Evolutionary conservation across 1,284 basidiomycete genomes (phyloP).

Genomic region (Tylopilus orsonianus): DNA sequence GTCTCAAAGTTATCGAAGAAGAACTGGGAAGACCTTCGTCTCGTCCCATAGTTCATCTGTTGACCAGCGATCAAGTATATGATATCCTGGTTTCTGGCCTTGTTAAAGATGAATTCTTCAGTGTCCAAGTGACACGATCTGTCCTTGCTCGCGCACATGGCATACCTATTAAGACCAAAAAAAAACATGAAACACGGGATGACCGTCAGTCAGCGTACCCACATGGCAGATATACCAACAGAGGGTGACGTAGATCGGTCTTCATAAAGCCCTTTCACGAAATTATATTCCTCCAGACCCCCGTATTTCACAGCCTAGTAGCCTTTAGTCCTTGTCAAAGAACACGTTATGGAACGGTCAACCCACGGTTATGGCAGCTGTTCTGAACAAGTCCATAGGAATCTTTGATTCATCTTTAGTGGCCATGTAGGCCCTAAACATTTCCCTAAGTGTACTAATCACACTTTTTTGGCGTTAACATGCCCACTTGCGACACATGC

Average conservation of each 20-base stretch:
- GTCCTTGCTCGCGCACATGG: constrained; percentile 40
- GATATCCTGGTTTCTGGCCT: constrained; percentile 54
- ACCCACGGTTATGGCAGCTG: constrained; percentile 52
- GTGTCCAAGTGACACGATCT: constrained; percentile 44
- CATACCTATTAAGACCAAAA: constrained; percentile 16
- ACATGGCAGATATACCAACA: constrained; percentile 70
- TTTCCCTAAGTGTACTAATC: constrained; percentile 67
- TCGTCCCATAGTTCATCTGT: constrained; percentile 37
- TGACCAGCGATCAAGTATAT: constrained; percentile 42
- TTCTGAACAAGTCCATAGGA: constrained; percentile 69
- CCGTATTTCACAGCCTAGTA: constrained; percentile 69
- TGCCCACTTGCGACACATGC: background rate
- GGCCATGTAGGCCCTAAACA: constrained; percentile 74
- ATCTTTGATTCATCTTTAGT: constrained; percentile 80
- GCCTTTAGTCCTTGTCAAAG: constrained; percentile 15
- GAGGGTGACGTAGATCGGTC: constrained; percentile 73
- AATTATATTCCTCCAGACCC: constrained; percentile 77
- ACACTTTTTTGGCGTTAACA: constrained; percentile 47
- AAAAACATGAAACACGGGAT: constrained; percentile 1
- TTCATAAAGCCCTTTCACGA: constrained; percentile 67
- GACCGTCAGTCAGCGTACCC: constrained; percentile 25
- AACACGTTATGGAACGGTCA: background rate
- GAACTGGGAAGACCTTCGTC: constrained; percentile 40
- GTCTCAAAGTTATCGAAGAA: constrained; percentile 61
- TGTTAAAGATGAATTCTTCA: constrained; percentile 47